Evolutionary conservation across 148 eudicot genomes (phyloP).

Genomic region (Chenopodium berlandieri): DNA sequence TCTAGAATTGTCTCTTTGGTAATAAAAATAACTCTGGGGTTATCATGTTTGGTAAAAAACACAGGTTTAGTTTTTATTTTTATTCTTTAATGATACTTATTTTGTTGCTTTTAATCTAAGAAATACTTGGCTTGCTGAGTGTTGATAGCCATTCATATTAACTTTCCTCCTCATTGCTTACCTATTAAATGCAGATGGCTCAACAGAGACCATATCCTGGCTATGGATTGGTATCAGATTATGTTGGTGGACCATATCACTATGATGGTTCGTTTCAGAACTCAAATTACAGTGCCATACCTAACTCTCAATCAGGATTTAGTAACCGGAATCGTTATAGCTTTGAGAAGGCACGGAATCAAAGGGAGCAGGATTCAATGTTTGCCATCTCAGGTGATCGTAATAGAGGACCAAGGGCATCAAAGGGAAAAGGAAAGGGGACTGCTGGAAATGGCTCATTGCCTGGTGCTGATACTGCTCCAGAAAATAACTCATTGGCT

Average conservation of each 20-base stretch:
- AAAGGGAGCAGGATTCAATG: slow-evolving; percentile 57
- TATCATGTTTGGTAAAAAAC: neutral
- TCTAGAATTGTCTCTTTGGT: no score
- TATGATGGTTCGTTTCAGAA: slow-evolving; percentile 54
- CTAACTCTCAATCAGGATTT: slow-evolving; percentile 48
- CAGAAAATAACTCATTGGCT: slow-evolving; percentile 39
- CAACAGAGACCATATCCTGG: slow-evolving; percentile 74
- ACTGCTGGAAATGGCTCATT: slow-evolving; percentile 33
- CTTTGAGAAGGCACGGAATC: slow-evolving; percentile 64
- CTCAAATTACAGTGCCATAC: slow-evolving; percentile 41
- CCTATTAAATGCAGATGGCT: slow-evolving; percentile 38
- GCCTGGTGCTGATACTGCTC: slow-evolving; percentile 28
- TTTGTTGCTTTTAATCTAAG: neutral
- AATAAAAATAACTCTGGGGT: neutral
- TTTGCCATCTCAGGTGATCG: slow-evolving; percentile 65
- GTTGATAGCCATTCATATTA: neutral
- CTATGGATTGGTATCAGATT: slow-evolving; percentile 52
- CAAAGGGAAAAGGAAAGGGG: slow-evolving; percentile 61
- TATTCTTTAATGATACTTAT: neutral
- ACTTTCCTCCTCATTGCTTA: neutral
- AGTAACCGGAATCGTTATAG: slow-evolving; percentile 46
- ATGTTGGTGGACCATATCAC: slow-evolving; percentile 48
- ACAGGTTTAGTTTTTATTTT: neutral
- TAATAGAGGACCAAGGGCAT: slow-evolving; percentile 93
- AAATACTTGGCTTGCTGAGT: neutral